These are phyloP conservation scores for Scorias spongiosa DNA, from an alignment of 2,329 filamentous ascomycete species.

Conservation along the genomic window DNA sequence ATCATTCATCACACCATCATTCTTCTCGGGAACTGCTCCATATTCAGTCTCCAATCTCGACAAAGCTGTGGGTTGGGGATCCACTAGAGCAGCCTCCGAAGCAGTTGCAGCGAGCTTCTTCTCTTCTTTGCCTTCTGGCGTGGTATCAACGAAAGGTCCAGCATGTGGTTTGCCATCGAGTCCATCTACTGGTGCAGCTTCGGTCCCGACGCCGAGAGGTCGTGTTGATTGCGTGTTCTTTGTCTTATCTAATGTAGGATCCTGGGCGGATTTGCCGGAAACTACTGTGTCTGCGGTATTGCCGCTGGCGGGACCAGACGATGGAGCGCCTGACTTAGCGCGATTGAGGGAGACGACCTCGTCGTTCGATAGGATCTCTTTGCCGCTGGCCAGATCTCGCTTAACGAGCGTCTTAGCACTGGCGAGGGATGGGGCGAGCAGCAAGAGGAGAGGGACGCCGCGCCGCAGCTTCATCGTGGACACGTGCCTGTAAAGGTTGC, in stretches of 20 bases:
- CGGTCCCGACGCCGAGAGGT: constrained; percentile 38
- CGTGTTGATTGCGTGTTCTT: constrained; percentile 10
- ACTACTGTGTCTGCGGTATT: constrained; percentile 5
- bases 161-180: constrained; percentile 86
- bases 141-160: constrained; percentile 58
- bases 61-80: constrained; percentile 20
- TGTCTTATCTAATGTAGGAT: constrained; percentile 9
- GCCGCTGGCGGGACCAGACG: background rate
- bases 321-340: constrained; percentile 5
- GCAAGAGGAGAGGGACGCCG: constrained; percentile 36
- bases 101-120: constrained; percentile 11
- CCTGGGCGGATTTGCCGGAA: constrained; percentile 12
- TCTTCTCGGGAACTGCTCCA: constrained; percentile 37
- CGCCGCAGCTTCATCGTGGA: constrained; percentile 43
- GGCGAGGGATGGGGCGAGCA: constrained; percentile 42
- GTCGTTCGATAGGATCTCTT: constrained; percentile 11
- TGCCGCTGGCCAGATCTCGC: background rate
- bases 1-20: constrained; percentile 87
- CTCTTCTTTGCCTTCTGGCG: constrained; percentile 12
- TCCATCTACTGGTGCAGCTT: constrained; percentile 80
- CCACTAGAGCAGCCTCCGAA: constrained; percentile 13
- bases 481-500: background rate
- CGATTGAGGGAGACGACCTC: constrained; percentile 13
- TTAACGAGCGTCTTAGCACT: constrained; percentile 29
- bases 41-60: constrained; percentile 9